Percentiles rank a stretch among this genome's conserved stretches.
These are phyloP conservation scores for Coprinopsis cinerea DNA, from an alignment of 768 basidiomycete species.

Conservation along the genomic window DNA sequence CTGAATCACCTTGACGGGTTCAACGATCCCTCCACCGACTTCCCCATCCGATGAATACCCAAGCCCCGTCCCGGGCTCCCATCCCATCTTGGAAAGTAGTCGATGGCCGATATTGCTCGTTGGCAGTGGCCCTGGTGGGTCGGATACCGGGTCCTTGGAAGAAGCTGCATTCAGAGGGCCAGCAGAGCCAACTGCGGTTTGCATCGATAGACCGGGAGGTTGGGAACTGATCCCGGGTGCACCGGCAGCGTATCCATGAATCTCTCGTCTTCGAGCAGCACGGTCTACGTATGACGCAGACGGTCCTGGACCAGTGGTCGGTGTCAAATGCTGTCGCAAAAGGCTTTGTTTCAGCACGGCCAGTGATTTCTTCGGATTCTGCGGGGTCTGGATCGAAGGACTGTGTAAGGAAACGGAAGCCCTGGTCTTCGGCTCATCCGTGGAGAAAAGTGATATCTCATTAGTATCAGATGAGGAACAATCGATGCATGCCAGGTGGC, in stretches of 20 bases:
- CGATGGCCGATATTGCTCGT: constrained; percentile 61
- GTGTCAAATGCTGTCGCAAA: constrained; percentile 41
- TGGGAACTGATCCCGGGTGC: constrained; percentile 46
- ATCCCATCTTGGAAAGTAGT: constrained; percentile 69
- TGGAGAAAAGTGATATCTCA: constrained; percentile 56
- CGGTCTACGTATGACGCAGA: constrained; percentile 50
- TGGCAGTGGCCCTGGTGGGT: constrained; percentile 44
- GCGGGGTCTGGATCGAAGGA: constrained; percentile 4
- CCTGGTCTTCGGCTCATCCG: constrained; percentile 15
- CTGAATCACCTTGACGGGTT: constrained; percentile 47
- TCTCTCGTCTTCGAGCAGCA: constrained; percentile 61
- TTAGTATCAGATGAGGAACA: constrained; percentile 47
- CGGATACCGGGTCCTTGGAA: constrained; percentile 23
- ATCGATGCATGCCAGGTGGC: constrained; percentile 52
- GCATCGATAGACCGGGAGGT: too few species aligned
- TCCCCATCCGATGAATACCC: constrained; percentile 27
- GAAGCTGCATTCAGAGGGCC: neutral
- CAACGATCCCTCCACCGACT: constrained; percentile 38
- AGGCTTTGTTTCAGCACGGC: constrained; percentile 58
- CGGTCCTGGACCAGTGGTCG: constrained; percentile 1
- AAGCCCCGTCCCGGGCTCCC: constrained; percentile 62
- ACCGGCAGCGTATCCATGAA: constrained; percentile 48
- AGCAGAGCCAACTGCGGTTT: neutral
- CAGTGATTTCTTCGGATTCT: constrained; percentile 61
- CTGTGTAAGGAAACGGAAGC: constrained; percentile 20